Conservation (phyloP, 768 basidiomycete genomes). For the Arthromyces matolae region DNA sequence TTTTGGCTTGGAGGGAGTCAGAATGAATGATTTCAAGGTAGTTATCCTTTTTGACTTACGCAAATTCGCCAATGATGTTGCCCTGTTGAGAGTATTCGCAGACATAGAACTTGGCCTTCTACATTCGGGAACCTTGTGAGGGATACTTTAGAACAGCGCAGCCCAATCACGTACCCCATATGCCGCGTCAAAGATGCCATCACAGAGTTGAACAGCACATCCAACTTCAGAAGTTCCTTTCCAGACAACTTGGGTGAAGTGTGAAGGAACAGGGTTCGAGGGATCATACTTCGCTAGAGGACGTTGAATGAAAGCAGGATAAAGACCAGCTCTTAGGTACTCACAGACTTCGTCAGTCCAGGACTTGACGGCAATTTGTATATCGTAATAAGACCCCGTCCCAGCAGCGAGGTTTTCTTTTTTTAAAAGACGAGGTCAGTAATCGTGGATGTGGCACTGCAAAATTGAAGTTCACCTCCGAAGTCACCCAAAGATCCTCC, state of each 20-base stretch:
- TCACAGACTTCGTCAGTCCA: conserved; percentile 70
- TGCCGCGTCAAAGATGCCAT: conserved; percentile 52
- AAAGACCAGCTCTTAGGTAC: conserved; percentile 22
- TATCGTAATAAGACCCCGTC: conserved; percentile 49
- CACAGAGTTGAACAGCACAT: conserved; percentile 55
- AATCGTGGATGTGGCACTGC: background rate
- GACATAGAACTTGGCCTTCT: conserved; percentile 59
- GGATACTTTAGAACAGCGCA: background rate
- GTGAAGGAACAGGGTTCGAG: conserved; percentile 53
- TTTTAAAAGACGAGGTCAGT: too few species aligned
- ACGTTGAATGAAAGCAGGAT: background rate
- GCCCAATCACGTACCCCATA: conserved; percentile 52
- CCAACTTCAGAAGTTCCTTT: conserved; percentile 61
- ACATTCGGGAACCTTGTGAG: conserved; percentile 4
- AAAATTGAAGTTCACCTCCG: conserved; percentile 44
- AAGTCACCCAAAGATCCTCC: conserved; percentile 58
- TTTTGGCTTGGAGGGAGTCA: too few species aligned
- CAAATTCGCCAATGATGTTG: conserved; percentile 60
- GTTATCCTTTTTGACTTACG: conserved; percentile 51
- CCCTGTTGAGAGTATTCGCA: conserved; percentile 68
- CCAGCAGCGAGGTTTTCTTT: conserved; percentile 80
- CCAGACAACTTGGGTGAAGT: conserved; percentile 80
- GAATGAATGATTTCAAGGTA: too few species aligned
- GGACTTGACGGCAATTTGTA: conserved; percentile 45
- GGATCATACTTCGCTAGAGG: conserved; percentile 52